Evolutionary conservation across 345 rosid species (phyloP).

Genomic region (Boechera stricta): DNA sequence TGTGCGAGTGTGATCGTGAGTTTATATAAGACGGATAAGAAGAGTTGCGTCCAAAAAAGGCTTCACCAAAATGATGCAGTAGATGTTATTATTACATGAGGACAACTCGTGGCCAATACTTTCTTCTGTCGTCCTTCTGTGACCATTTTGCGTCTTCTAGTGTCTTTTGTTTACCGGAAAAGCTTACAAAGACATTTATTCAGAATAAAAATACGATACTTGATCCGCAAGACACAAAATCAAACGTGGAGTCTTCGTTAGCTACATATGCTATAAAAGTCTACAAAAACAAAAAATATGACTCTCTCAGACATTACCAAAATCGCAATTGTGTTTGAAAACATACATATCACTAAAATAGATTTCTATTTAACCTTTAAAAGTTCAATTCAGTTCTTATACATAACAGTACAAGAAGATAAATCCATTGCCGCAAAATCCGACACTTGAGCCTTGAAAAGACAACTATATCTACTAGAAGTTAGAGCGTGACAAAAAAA

Average conservation of each 20-base stretch:
- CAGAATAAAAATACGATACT: too few species aligned
- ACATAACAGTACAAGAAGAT: neutral
- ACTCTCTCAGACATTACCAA: neutral
- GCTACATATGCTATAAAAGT: neutral
- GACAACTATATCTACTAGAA: too few species aligned
- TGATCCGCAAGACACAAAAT: conserved; percentile 6
- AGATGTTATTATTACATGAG: neutral
- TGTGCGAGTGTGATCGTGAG: neutral
- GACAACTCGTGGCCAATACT: neutral
- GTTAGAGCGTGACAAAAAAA: too few species aligned
- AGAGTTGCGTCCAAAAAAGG: neutral
- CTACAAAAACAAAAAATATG: neutral
- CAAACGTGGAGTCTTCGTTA: neutral
- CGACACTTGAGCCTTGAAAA: too few species aligned
- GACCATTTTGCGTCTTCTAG: conserved; percentile 16
- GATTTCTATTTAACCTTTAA: neutral
- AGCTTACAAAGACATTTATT: neutral
- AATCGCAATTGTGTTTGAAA: too few species aligned
- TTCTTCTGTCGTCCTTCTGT: conserved; percentile 8
- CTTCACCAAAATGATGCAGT: neutral
- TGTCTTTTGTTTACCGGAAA: neutral
- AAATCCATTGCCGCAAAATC: too few species aligned
- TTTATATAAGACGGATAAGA: conserved; percentile 16
- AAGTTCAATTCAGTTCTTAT: neutral
- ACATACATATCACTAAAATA: neutral